These are phyloP conservation scores for Komagataella pseudopastoris DNA, from an alignment of 805 yeast genomes.

Conservation along the genomic window DNA sequence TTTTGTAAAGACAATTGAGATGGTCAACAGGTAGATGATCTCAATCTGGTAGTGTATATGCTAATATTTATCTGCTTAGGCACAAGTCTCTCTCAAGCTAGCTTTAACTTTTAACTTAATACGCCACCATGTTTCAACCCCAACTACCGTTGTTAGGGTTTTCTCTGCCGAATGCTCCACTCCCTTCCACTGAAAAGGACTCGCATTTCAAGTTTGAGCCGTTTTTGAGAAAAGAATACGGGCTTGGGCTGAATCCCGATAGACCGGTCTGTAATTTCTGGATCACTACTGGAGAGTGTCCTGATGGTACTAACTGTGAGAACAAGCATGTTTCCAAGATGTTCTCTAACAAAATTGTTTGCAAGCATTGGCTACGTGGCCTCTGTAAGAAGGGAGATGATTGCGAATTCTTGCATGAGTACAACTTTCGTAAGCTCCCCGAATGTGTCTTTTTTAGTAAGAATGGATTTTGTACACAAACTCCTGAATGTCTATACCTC, in stretches of 20 bases:
- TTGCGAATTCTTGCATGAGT: constrained; percentile 94
- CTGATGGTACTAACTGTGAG: constrained; percentile 75
- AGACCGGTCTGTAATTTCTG: constrained; percentile 76
- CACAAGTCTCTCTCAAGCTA: no score
- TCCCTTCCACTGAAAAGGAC: background rate
- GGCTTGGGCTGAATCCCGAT: constrained; percentile 77
- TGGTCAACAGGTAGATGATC: no score
- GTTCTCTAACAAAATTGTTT: constrained; percentile 69
- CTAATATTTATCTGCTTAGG: no score
- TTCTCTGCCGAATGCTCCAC: background rate
- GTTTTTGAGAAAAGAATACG: constrained; percentile 65
- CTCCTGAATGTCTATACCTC: constrained; percentile 85
- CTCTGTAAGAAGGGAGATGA: constrained; percentile 92
- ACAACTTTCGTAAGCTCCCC: constrained; percentile 89
- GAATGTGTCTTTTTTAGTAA: constrained; percentile 84
- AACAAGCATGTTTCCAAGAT: constrained; percentile 61
- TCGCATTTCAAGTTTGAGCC: constrained; percentile 57
- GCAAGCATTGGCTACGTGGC: constrained; percentile 97
- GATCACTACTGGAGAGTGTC: constrained; percentile 62
- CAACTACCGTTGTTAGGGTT: background rate
- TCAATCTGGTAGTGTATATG: background rate
- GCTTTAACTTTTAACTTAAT: background rate
- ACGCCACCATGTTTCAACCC: background rate
- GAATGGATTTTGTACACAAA: constrained; percentile 78
- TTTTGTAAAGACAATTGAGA: background rate